Base-by-base conservation (phyloP, 768 basidiomycete genomes). In the Tephrocybe sp. region DNA sequence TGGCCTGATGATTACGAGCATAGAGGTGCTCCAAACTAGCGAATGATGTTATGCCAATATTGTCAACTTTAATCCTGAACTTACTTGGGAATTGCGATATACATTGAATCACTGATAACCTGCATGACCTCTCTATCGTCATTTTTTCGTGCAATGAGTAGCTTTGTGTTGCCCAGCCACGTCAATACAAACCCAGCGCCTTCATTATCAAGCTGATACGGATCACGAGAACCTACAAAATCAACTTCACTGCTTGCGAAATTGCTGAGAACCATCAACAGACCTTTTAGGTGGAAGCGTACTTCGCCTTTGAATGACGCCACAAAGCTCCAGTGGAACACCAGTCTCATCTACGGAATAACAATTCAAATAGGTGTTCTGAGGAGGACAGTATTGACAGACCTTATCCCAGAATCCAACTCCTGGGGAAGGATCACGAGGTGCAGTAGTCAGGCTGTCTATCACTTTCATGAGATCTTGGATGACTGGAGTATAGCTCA, bases 381-480 rank as follows among this genome's bases (percentile, higher is more conserved):
- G 16, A 19, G 21, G n/a, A 19, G 5, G 32, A 37, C 36, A 37
- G 36, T 19, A 5, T 19, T 3, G 21, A 44, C 74, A 58, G 51
- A 88, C 84, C 78, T 97, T 98, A 65, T 98, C 95, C 95, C 95
- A 97, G 64, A 97, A 96, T 6, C 93, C 95, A 53, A 96, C 61
- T 9, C 80, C 76, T 11, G 91, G 88, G 2, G 92, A 95, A 18
- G 81, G 75, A 67, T 98, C 95, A 37, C 82, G 78, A 42, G 90
- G 82, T 16, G 88, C 75, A 55, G 84, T 84, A 2, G 89, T 82
- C 46, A 98, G 62, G 2, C 86, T 86, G 49, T 97, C 95, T 22
- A 98, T 62, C 16, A 94, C 76, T 37, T 84, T 79, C 76, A 90
- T 84, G 37, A 97, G 64, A 62, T 97, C 95, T 62, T 94, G 90